Evolutionary conservation across 1,139 yeast genomes (phyloP).

Genomic region (Debaryomycetaceae sp.): DNA sequence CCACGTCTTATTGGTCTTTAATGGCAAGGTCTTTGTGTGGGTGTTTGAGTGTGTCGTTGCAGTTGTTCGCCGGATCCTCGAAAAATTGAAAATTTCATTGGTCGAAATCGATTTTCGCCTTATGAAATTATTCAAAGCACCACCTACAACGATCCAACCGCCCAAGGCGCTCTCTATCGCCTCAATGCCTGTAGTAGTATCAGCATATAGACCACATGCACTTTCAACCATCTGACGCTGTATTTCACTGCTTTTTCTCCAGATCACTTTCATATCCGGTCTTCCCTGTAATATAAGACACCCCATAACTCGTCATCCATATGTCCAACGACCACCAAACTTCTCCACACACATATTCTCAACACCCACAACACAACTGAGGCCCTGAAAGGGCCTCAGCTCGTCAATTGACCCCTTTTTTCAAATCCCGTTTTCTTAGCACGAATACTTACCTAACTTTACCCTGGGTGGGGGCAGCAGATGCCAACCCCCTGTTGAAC

Average conservation of each 20-base stretch:
- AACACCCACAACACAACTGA: neutral
- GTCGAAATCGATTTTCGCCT: slow-evolving; percentile 15
- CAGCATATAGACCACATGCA: neutral
- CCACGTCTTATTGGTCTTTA: neutral
- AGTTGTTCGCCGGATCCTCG: slow-evolving; percentile 6
- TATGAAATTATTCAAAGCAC: too few relatives aligned
- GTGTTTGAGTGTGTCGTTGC: neutral
- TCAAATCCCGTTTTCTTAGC: neutral
- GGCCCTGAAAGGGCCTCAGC: neutral
- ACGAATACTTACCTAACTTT: slow-evolving; percentile 75
- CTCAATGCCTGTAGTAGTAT: too few relatives aligned
- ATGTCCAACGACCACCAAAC: neutral
- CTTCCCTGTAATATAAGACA: neutral
- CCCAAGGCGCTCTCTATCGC: too few relatives aligned
- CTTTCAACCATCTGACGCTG: neutral
- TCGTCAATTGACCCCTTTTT: slow-evolving; percentile 4
- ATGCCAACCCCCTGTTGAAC: slow-evolving; percentile 81
- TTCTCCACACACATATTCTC: neutral
- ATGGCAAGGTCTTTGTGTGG: neutral
- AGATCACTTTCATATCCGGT: neutral
- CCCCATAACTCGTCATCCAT: neutral
- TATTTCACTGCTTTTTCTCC: neutral
- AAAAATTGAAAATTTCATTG: slow-evolving; percentile 30
- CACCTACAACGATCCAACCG: too few relatives aligned
- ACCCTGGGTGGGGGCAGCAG: slow-evolving; percentile 83